Conservation (phyloP, 345 rosid species). For the Euphorbia tirucalli region DNA sequence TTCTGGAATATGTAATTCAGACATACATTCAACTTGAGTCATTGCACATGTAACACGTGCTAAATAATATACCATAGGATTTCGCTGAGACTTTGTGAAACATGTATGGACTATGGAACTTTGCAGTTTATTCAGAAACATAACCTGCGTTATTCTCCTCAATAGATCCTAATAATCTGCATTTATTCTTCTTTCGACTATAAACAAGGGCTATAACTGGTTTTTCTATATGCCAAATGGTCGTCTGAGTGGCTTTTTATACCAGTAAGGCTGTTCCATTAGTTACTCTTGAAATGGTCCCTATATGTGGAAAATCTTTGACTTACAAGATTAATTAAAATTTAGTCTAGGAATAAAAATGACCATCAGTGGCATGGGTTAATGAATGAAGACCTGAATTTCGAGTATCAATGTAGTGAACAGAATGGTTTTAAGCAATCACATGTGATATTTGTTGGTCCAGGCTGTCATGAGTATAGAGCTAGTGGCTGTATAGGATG, state of each 20-base stretch:
- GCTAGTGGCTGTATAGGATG: no score
- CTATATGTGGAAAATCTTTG: background rate
- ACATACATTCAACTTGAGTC: background rate
- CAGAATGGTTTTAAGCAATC: no score
- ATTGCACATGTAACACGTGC: background rate
- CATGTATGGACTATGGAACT: slow-evolving; percentile 1
- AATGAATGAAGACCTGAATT: background rate
- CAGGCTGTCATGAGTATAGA: no score
- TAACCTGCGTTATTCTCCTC: background rate
- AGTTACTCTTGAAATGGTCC: background rate
- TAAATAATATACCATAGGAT: background rate
- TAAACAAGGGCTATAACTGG: background rate
- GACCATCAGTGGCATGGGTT: background rate
- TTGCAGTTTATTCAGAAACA: background rate
- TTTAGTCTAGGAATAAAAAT: background rate
- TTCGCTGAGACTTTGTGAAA: background rate
- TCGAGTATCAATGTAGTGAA: background rate
- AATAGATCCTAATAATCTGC: no score
- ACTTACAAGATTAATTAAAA: background rate
- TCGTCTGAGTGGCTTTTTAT: background rate
- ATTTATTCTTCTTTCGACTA: background rate
- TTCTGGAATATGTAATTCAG: no score
- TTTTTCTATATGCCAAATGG: background rate
- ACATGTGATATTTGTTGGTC: no score
- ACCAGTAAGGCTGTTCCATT: background rate